Conservation (phyloP, 2,329 filamentous ascomycete species). For the Mycosphaerelloides madeirae region DNA sequence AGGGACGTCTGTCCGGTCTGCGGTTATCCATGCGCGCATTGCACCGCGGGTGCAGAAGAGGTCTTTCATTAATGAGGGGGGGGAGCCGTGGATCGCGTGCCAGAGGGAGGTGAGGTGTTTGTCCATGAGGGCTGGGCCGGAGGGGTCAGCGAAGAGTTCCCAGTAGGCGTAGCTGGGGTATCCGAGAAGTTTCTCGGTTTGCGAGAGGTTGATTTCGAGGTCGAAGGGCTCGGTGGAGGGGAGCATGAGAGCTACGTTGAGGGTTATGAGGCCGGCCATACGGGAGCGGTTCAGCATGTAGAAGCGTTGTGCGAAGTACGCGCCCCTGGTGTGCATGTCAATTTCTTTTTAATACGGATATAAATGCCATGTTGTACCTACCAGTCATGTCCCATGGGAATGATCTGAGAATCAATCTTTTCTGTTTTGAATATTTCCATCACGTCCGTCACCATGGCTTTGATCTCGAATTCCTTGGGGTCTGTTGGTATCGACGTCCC, state of each 20-base stretch:
- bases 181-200: conserved; percentile 34
- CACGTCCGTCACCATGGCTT: conserved; percentile 36
- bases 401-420: conserved; percentile 17
- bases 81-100: conserved; percentile 22
- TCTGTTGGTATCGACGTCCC: conserved; percentile 41
- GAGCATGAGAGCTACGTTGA: conserved; percentile 42
- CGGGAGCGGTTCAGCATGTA: conserved; percentile 40
- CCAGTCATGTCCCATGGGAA: conserved; percentile 22
- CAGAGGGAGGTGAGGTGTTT: conserved; percentile 17
- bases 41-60: conserved; percentile 37
- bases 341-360: no score
- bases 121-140: conserved; percentile 38
- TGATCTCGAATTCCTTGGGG: conserved; percentile 34
- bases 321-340: conserved; percentile 30
- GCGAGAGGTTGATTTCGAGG: conserved; percentile 33
- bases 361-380: conserved; percentile 4
- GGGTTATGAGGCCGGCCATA: conserved; percentile 38
- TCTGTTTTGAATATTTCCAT: conserved; percentile 41
- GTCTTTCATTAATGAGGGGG: conserved; percentile 24
- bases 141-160: conserved; percentile 28
- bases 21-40: conserved; percentile 28
- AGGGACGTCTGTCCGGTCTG: conserved; percentile 21
- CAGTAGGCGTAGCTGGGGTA: conserved; percentile 42
- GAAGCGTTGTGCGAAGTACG: conserved; percentile 37
- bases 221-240: conserved; percentile 35